phyloP scores from a whole-genome alignment of 2,329 filamentous ascomycete species.

The Chaetomium sp. region DNA sequence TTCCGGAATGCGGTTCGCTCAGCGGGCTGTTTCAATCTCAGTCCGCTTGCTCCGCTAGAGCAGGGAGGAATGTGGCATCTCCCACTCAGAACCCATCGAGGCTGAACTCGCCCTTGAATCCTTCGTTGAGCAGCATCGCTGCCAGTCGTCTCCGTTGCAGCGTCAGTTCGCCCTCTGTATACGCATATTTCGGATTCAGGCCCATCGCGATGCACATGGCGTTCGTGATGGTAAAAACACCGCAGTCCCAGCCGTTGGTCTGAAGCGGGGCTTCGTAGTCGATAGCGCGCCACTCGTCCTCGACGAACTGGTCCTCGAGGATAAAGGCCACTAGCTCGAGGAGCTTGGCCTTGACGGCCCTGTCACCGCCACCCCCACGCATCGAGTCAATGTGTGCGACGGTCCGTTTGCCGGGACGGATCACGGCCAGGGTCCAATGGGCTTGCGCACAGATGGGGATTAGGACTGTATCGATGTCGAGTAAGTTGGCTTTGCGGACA shows the following conservation, averaged over 20 bases:
- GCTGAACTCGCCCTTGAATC: conserved; percentile 63
- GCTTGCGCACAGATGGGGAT: conserved; percentile 65
- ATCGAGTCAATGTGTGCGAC: conserved; percentile 74
- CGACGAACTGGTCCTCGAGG: conserved; percentile 57
- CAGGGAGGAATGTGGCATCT: conserved; percentile 10
- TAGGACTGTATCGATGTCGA: conserved; percentile 67
- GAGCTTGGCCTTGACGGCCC: conserved; percentile 46
- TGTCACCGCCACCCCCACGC: conserved; percentile 42
- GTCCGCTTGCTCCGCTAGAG: background rate
- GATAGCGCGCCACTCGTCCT: conserved; percentile 61
- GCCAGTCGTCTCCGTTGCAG: conserved; percentile 65
- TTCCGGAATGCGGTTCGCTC: background rate
- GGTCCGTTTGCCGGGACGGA: conserved; percentile 61
- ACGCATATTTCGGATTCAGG: conserved; percentile 52
- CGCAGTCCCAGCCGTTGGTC: conserved; percentile 71
- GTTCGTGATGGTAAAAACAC: conserved; percentile 76
- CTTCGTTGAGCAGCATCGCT: conserved; percentile 66
- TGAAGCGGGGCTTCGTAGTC: conserved; percentile 58
- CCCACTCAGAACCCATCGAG: conserved; percentile 43
- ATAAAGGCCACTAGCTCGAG: conserved; percentile 60
- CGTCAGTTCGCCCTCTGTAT: conserved; percentile 57
- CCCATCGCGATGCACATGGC: conserved; percentile 63
- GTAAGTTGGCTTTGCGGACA: conserved; percentile 61
- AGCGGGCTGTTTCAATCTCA: background rate
- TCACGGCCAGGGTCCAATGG: conserved; percentile 74